phyloP scores from a whole-genome alignment of 306 rosid species.

The Alnus rubra region DNA sequence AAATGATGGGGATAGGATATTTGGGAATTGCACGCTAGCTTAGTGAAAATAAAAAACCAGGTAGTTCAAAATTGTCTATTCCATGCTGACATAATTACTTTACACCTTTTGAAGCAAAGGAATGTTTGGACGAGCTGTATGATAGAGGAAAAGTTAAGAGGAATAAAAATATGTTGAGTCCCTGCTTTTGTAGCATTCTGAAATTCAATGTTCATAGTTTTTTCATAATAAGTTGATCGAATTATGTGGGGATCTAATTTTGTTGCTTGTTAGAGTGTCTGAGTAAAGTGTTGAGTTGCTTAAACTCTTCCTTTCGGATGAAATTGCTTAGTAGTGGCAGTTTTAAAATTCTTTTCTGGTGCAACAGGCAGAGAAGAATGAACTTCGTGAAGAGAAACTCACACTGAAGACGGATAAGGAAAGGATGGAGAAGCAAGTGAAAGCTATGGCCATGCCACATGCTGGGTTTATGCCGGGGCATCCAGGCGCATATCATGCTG shows the following conservation, averaged over 20 bases:
- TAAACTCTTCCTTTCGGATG: background rate
- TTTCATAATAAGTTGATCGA: background rate
- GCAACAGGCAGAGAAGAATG: slow-evolving; percentile 81
- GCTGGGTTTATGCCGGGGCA: slow-evolving; percentile 70
- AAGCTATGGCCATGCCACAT: slow-evolving; percentile 52
- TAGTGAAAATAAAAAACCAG: no score
- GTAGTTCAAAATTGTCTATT: no score
- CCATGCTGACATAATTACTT: no score
- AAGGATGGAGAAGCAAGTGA: slow-evolving; percentile 71
- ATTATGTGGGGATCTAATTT: background rate
- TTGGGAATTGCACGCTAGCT: background rate
- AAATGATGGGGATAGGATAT: background rate
- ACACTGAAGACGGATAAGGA: slow-evolving; percentile 75
- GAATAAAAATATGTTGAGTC: background rate
- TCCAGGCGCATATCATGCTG: slow-evolving; percentile 69
- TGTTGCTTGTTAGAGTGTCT: background rate
- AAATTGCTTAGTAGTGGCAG: background rate
- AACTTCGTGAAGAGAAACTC: slow-evolving; percentile 81
- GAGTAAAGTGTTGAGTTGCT: background rate
- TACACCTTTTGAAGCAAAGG: background rate
- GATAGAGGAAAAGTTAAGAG: background rate
- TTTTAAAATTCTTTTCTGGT: background rate
- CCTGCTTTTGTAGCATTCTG: background rate
- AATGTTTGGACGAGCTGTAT: background rate
- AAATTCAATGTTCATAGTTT: background rate